phyloP scores from a whole-genome alignment of 305 asterid species.

The Salvia sclarea region DNA sequence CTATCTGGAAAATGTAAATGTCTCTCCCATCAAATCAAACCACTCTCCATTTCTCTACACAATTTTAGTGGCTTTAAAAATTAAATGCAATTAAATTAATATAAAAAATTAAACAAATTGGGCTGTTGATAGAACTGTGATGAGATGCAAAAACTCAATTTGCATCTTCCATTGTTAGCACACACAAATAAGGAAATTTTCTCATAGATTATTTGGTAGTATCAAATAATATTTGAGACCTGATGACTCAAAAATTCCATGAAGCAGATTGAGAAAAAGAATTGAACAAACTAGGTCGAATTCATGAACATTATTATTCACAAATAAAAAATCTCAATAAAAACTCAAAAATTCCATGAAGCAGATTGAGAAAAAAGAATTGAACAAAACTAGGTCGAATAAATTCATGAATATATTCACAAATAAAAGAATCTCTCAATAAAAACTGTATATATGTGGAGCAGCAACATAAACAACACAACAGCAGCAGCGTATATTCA shows the following conservation, averaged over 20 bases:
- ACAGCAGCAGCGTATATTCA: conserved; percentile 28
- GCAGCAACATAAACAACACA: conserved; percentile 18
- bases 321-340: not conserved
- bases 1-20: conserved; percentile 4
- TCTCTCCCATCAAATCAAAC: conserved; percentile 7
- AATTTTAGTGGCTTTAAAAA: too few species aligned
- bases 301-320: conserved; percentile 7
- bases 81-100: too few species aligned
- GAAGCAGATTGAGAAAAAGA: not conserved
- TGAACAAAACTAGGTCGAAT: not conserved
- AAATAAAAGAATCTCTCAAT: not conserved
- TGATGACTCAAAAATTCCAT: not conserved
- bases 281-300: not conserved
- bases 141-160: not conserved
- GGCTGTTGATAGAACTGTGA: too few species aligned
- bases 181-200: too few species aligned
- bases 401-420: conserved; percentile 6
- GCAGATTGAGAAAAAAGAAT: not conserved
- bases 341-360: not conserved
- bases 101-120: too few species aligned
- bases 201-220: not conserved
- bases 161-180: not conserved
- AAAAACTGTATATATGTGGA: conserved; percentile 14
- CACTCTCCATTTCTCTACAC: not conserved
- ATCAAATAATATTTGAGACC: not conserved